Conservation (phyloP, 2,329 filamentous ascomycete species). For the Aspergillus neotritici region DNA sequence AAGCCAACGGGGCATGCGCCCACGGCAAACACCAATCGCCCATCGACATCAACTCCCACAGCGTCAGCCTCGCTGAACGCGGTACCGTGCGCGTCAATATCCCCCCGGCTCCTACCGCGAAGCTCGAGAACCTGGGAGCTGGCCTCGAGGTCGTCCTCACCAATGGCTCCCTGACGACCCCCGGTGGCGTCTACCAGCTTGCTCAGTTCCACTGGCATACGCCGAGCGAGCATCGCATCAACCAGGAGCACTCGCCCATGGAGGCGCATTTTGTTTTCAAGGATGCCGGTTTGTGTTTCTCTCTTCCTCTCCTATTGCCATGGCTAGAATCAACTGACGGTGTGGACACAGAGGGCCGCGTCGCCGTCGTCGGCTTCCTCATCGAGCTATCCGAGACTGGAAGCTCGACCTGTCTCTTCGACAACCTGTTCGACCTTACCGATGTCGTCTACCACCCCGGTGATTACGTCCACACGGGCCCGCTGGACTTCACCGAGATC, state of each 20-base stretch:
- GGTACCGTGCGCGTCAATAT: conserved; percentile 19
- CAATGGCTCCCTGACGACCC: conserved; percentile 44
- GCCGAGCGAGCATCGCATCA: conserved; percentile 54
- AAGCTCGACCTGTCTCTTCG: conserved; percentile 39
- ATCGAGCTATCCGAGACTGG: conserved; percentile 38
- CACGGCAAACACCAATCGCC: conserved; percentile 51
- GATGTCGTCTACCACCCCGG: conserved; percentile 39
- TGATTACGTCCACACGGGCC: conserved; percentile 28
- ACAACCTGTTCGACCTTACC: conserved; percentile 42
- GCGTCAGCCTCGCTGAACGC: conserved; percentile 13
- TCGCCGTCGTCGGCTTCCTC: conserved; percentile 40
- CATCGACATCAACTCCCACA: conserved; percentile 44
- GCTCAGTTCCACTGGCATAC: conserved; percentile 58
- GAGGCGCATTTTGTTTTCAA: conserved; percentile 59
- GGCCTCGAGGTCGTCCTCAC: conserved; percentile 49
- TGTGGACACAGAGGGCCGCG: conserved; percentile 9
- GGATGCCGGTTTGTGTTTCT: conserved; percentile 34
- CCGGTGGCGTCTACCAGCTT: conserved; percentile 39
- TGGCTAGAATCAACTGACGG: neutral
- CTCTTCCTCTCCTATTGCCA: neutral
- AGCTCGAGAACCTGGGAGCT: conserved; percentile 44
- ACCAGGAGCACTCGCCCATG: conserved; percentile 45
- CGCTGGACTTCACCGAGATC: conserved; percentile 43
- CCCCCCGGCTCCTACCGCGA: conserved; percentile 13
- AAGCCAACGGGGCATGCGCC: conserved; percentile 42